Conservation (phyloP, 2,329 filamentous ascomycete genomes). For the Colletotrichum sp. region DNA sequence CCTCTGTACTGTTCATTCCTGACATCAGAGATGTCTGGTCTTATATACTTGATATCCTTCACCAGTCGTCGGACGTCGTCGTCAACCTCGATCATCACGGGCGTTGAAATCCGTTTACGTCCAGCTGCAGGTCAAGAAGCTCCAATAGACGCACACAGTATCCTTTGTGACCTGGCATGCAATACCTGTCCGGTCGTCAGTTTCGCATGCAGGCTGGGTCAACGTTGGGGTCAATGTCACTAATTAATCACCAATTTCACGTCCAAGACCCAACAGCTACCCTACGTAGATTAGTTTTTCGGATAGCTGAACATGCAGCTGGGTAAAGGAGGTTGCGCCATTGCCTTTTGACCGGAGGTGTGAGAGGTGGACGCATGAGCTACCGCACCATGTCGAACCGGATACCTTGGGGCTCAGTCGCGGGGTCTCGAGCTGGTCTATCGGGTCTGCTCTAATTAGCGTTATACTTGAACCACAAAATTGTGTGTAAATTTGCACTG, state of each 20-base stretch:
- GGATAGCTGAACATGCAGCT: not conserved
- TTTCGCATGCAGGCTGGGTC: not conserved
- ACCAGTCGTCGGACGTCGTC: not conserved
- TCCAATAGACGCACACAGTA: not conserved
- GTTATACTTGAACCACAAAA: not conserved
- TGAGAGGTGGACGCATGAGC: not conserved
- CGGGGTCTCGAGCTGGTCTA: not conserved
- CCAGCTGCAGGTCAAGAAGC: not conserved
- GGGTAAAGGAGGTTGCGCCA: not conserved
- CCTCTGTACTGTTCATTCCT: not conserved
- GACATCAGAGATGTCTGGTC: not conserved
- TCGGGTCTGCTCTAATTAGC: not conserved
- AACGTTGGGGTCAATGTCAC: not conserved
- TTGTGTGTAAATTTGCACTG: not conserved
- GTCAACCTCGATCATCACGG: not conserved
- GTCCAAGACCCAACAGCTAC: not conserved
- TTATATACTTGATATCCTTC: not conserved
- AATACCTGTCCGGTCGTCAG: not conserved
- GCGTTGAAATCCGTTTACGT: not conserved
- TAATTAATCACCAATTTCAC: not conserved
- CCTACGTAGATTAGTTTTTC: not conserved
- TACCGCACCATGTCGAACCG: not conserved
- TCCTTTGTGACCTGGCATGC: not conserved
- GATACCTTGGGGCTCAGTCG: not conserved
- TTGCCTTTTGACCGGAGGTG: not conserved